Conservation (phyloP, 2,329 filamentous ascomycete species). For the Dothiorella sarmentorum region DNA sequence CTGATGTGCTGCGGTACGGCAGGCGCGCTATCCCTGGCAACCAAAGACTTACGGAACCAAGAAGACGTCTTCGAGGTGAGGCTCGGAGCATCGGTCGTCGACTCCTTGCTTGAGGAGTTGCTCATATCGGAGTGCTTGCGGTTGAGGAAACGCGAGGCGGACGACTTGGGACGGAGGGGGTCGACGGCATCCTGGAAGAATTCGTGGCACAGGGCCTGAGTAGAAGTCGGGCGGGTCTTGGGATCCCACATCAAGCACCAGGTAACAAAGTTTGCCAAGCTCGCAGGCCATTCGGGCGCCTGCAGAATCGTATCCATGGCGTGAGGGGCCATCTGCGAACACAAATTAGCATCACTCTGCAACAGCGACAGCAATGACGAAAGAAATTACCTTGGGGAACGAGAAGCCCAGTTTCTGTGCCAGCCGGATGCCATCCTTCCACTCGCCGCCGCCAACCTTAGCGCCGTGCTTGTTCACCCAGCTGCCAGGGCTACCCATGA, state of each 20-base stretch:
- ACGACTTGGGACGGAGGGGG: slow-evolving; percentile 87
- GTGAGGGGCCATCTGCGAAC: slow-evolving; percentile 85
- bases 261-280: slow-evolving; percentile 88
- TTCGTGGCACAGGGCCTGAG: slow-evolving; percentile 90
- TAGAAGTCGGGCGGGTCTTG: slow-evolving; percentile 82
- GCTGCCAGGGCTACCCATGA: slow-evolving; percentile 97
- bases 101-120: slow-evolving; percentile 62
- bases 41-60: slow-evolving; percentile 95
- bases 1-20: slow-evolving; percentile 48
- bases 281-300: slow-evolving; percentile 83
- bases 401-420: slow-evolving; percentile 97
- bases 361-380: not conserved
- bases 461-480: slow-evolving; percentile 92
- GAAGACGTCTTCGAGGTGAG: slow-evolving; percentile 76
- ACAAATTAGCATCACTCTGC: slow-evolving; percentile 19
- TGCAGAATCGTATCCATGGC: slow-evolving; percentile 92
- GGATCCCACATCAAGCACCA: slow-evolving; percentile 99
- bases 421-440: slow-evolving; percentile 89
- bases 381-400: slow-evolving; percentile 68
- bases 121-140: slow-evolving; percentile 86
- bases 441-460: slow-evolving; percentile 90
- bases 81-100: slow-evolving; percentile 52
- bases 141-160: slow-evolving; percentile 75
- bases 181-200: slow-evolving; percentile 93
- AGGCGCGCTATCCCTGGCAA: slow-evolving; percentile 69